Conservation (phyloP, 768 basidiomycete species). For the Lactarius indigo region DNA sequence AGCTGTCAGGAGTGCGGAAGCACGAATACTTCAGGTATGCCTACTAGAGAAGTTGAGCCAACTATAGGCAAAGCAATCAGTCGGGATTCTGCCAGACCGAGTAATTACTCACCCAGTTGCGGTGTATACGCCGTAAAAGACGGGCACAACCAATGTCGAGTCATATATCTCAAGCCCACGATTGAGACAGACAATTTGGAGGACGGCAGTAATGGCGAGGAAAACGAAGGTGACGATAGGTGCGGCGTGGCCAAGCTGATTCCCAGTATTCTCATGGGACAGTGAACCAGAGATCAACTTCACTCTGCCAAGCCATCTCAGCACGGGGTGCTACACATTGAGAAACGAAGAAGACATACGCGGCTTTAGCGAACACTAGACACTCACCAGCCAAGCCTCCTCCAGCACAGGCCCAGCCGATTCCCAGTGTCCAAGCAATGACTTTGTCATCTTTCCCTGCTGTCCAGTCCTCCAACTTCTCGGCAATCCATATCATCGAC, state of each 20-base stretch:
- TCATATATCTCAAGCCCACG: slow-evolving; percentile 88
- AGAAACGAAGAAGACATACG: slow-evolving; percentile 40
- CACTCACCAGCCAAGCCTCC: slow-evolving; percentile 87
- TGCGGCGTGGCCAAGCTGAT: slow-evolving; percentile 79
- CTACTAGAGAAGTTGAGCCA: slow-evolving; percentile 60
- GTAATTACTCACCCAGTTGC: slow-evolving; percentile 57
- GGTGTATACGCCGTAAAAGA: slow-evolving; percentile 93
- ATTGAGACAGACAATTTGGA: slow-evolving; percentile 91
- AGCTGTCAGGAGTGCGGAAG: background rate
- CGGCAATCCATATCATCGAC: slow-evolving; percentile 51
- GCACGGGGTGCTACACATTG: background rate
- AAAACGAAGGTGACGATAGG: slow-evolving; percentile 66
- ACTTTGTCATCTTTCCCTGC: slow-evolving; percentile 79
- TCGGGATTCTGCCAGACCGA: background rate
- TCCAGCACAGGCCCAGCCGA: slow-evolving; percentile 91
- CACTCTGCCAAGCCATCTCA: slow-evolving; percentile 46
- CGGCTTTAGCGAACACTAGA: slow-evolving; percentile 80
- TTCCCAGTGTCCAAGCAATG: slow-evolving; percentile 87
- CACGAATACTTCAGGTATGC: background rate
- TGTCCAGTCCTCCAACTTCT: slow-evolving; percentile 70
- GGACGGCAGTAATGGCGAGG: slow-evolving; percentile 66
- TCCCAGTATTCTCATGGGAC: slow-evolving; percentile 78
- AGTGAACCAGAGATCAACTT: slow-evolving; percentile 73
- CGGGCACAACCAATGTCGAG: slow-evolving; percentile 87
- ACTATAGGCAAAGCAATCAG: slow-evolving; percentile 30